phyloP scores from a whole-genome alignment of 2,329 filamentous ascomycete species.

The Macroventuria anomochaeta region DNA sequence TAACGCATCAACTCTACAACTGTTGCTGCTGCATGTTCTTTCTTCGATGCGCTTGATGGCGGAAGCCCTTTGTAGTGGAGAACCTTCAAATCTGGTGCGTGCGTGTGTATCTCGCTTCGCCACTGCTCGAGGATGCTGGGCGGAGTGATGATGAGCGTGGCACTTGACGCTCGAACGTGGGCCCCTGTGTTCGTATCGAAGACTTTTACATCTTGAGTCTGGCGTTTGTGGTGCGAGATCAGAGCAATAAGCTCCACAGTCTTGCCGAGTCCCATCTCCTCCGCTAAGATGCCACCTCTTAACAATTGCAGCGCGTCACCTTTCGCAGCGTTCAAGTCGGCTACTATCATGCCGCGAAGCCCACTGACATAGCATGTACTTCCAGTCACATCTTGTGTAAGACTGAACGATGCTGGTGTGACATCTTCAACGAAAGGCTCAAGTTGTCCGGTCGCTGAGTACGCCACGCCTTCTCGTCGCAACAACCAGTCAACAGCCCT shows the following conservation, averaged over 20 bases:
- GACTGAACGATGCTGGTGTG: constrained; percentile 55
- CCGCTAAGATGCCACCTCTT: constrained; percentile 71
- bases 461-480: constrained; percentile 67
- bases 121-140: constrained; percentile 68
- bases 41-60: constrained; percentile 34
- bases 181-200: constrained; percentile 53
- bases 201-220: constrained; percentile 20
- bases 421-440: constrained; percentile 16
- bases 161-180: constrained; percentile 58
- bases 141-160: constrained; percentile 69
- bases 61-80: constrained; percentile 63
- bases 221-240: constrained; percentile 67
- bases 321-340: constrained; percentile 56
- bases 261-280: constrained; percentile 86
- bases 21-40: constrained; percentile 47
- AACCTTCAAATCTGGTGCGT: constrained; percentile 64
- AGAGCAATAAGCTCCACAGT: constrained; percentile 77
- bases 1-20: constrained; percentile 56
- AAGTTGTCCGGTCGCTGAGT: constrained; percentile 34
- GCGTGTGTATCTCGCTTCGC: constrained; percentile 64
- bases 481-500: constrained; percentile 75
- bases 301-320: constrained; percentile 47
- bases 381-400: constrained; percentile 56
- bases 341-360: constrained; percentile 65
- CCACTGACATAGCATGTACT: constrained; percentile 64